phyloP scores from a whole-genome alignment of 2,329 filamentous ascomycete species.

The Gnomoniopsis sp. region DNA sequence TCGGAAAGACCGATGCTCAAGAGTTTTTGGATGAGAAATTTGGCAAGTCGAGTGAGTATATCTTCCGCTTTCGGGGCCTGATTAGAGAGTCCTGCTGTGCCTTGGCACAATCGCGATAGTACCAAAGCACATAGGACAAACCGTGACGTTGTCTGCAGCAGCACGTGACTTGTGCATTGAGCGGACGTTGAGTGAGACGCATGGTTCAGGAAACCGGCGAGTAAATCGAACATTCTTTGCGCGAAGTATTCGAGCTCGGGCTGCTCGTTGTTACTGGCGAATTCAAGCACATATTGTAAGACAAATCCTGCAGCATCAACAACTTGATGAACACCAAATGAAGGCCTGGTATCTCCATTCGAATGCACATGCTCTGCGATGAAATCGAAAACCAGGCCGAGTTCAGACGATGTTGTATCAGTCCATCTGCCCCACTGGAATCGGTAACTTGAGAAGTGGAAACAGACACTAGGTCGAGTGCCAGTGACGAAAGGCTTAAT shows the following conservation, averaged over 20 bases:
- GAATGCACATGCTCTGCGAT: constrained; percentile 44
- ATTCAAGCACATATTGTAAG: constrained; percentile 43
- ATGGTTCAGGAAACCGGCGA: constrained; percentile 23
- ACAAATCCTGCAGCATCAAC: constrained; percentile 36
- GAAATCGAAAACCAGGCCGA: constrained; percentile 60
- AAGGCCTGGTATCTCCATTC: constrained; percentile 19
- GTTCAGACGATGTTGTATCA: constrained; percentile 55
- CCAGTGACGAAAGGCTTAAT: constrained; percentile 13
- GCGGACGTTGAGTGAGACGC: constrained; percentile 1
- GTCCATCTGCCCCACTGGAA: constrained; percentile 57
- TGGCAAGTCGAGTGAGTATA: constrained; percentile 40
- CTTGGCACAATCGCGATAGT: constrained; percentile 40
- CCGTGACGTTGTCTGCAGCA: constrained; percentile 33
- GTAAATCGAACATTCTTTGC: constrained; percentile 39
- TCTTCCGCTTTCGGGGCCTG: constrained; percentile 46
- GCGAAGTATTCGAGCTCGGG: constrained; percentile 38
- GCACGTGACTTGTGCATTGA: constrained; percentile 27
- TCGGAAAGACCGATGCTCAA: constrained; percentile 38
- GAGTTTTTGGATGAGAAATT: constrained; percentile 36
- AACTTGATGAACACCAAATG: constrained; percentile 14
- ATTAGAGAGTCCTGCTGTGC: constrained; percentile 26
- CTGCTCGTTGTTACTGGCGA: constrained; percentile 36
- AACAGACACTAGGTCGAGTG: constrained; percentile 33
- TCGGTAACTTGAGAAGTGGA: constrained; percentile 44
- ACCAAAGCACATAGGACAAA: constrained; percentile 36